Percentiles rank a stretch among this genome's conserved stretches.
Evolutionary conservation across 768 basidiomycete genomes (phyloP).

Genomic region (Lentinula lateritia): DNA sequence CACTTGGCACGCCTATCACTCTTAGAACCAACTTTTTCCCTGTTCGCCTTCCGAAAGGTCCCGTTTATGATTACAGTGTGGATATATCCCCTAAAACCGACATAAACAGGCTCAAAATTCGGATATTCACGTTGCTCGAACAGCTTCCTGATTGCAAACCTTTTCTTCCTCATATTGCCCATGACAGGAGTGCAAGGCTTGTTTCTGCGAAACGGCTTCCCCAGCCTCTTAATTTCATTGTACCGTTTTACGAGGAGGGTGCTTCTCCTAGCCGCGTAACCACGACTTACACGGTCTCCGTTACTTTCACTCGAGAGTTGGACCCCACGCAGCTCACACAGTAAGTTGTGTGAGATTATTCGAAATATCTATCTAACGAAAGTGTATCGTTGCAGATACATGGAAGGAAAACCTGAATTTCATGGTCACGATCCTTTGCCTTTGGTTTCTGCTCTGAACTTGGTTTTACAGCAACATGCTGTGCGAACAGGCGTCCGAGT

Average conservation of each 20-base stretch:
- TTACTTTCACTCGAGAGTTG: slow-evolving; percentile 37
- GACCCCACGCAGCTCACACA: slow-evolving; percentile 24
- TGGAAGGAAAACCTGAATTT: slow-evolving; percentile 39
- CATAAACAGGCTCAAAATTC: slow-evolving; percentile 36
- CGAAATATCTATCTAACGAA: slow-evolving; percentile 3
- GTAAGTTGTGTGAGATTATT: slow-evolving; percentile 15
- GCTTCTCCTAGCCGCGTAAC: slow-evolving; percentile 30
- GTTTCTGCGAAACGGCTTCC: slow-evolving; percentile 41
- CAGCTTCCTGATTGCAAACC: slow-evolving; percentile 25
- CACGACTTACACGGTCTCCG: slow-evolving; percentile 34
- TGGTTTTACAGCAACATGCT: slow-evolving; percentile 48
- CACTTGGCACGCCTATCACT: slow-evolving; percentile 37
- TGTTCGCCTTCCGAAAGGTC: slow-evolving; percentile 37
- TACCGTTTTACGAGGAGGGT: slow-evolving; percentile 39
- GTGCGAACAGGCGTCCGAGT: slow-evolving; percentile 42
- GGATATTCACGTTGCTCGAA: slow-evolving; percentile 55
- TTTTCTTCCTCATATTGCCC: slow-evolving; percentile 41
- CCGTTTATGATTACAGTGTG: slow-evolving; percentile 53
- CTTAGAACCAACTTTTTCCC: slow-evolving; percentile 64
- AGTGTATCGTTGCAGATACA: slow-evolving; percentile 33
- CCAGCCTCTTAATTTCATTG: slow-evolving; percentile 33
- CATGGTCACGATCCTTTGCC: slow-evolving; percentile 44
- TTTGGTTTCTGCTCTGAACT: slow-evolving; percentile 51
- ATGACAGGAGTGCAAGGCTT: slow-evolving; percentile 42
- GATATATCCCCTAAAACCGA: slow-evolving; percentile 43